A percentile compares a stretch with the other conserved stretches of the same genome.
Evolutionary conservation across 148 eudicot species (phyloP).

Genomic region (Arctostaphylos glauca): DNA sequence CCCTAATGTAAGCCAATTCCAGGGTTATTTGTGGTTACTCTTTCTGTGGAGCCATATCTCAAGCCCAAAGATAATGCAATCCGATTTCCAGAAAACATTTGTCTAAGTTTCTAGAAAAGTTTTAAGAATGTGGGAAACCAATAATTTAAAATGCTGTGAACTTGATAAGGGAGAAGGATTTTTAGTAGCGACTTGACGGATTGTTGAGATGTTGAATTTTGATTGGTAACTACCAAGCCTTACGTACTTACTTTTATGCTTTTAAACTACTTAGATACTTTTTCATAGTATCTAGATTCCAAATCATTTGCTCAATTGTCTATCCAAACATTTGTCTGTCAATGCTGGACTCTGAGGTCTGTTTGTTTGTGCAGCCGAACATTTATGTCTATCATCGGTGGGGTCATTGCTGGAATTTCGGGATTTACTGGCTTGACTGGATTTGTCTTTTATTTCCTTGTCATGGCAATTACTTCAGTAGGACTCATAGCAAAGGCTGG

Average conservation of each 20-base stretch:
- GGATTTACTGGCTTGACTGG: constrained; percentile 87
- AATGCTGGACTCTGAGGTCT: background rate
- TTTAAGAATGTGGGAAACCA: background rate
- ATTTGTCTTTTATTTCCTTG: constrained; percentile 71
- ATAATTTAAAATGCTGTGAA: background rate
- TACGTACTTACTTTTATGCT: background rate
- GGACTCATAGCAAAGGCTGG: constrained; percentile 85
- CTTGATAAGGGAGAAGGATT: background rate
- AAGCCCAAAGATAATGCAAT: too few species aligned
- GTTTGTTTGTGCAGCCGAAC: constrained; percentile 71
- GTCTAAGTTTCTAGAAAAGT: too few species aligned
- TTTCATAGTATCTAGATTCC: background rate
- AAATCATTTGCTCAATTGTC: background rate
- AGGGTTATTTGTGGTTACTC: too few species aligned
- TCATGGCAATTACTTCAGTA: constrained; percentile 84
- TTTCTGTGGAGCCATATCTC: too few species aligned
- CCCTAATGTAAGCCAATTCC: too few species aligned
- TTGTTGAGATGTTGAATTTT: background rate
- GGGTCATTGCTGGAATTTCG: constrained; percentile 77
- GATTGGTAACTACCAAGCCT: background rate
- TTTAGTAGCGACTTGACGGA: background rate
- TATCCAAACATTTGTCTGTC: background rate
- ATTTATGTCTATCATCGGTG: constrained; percentile 86
- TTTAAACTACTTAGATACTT: background rate
- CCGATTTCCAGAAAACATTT: background rate